Conservation (phyloP, 768 basidiomycete genomes). For the Hypholoma sublateritium region DNA sequence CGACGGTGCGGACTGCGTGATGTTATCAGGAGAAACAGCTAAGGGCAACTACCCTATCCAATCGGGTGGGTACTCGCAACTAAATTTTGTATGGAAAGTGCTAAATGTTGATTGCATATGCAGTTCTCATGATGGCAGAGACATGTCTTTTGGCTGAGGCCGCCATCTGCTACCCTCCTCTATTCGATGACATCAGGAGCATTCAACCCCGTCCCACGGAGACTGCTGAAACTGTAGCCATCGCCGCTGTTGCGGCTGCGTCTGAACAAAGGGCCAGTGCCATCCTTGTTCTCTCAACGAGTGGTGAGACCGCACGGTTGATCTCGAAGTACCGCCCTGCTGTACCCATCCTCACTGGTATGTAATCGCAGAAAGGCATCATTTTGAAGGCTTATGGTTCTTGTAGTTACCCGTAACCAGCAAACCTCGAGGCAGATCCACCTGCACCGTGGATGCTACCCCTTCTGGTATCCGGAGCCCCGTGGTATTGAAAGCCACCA, state of each 20-base stretch:
- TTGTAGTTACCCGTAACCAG: constrained; percentile 90
- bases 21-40: constrained; percentile 99
- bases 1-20: constrained; percentile 98
- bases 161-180: constrained; percentile 91
- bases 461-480: constrained; percentile 96
- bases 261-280: constrained; percentile 94
- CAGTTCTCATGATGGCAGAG: constrained; percentile 99
- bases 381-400: neutral
- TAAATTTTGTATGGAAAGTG: constrained; percentile 1
- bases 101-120: constrained; percentile 1
- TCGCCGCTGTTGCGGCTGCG: constrained; percentile 94
- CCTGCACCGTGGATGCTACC: constrained; percentile 94
- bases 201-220: constrained; percentile 86
- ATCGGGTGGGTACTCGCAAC: constrained; percentile 59
- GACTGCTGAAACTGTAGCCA: constrained; percentile 93
- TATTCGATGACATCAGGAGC: constrained; percentile 85
- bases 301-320: constrained; percentile 93
- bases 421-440: constrained; percentile 97
- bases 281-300: constrained; percentile 94
- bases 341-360: constrained; percentile 94
- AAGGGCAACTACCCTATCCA: constrained; percentile 96
- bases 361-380: constrained; percentile 17
- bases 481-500: constrained; percentile 83
- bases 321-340: constrained; percentile 94
- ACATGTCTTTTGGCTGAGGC: constrained; percentile 96